Evolutionary conservation across 2,329 filamentous ascomycete genomes (phyloP).

Genomic region (Plenodomus lindquistii): DNA sequence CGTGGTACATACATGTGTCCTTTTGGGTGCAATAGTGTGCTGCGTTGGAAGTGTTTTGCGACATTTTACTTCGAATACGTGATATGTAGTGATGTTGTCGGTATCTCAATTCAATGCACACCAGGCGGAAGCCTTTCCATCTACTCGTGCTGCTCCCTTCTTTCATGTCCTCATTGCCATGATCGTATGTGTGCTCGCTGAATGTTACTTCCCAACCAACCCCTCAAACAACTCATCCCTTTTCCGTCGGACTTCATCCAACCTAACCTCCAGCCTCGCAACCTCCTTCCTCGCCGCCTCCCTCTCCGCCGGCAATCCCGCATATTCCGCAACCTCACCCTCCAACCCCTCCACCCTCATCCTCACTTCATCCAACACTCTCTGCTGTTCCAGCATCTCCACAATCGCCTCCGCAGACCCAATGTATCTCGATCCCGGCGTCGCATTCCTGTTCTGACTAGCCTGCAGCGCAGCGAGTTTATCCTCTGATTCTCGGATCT

Average conservation of each 20-base stretch:
- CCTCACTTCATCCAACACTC: slow-evolving; percentile 63
- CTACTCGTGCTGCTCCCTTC: too few relatives aligned
- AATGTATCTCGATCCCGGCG: slow-evolving; percentile 36
- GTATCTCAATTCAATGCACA: too few relatives aligned
- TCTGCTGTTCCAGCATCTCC: slow-evolving; percentile 63
- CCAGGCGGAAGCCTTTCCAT: too few relatives aligned
- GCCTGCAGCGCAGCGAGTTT: slow-evolving; percentile 45
- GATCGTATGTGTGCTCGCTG: too few relatives aligned
- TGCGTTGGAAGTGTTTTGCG: background rate
- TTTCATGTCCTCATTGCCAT: too few relatives aligned
- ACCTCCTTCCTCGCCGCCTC: slow-evolving; percentile 72
- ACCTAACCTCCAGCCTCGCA: slow-evolving; percentile 66
- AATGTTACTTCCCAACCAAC: slow-evolving; percentile 60
- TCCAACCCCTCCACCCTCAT: slow-evolving; percentile 64
- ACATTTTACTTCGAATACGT: too few relatives aligned
- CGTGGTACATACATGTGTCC: background rate
- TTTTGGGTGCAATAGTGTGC: background rate
- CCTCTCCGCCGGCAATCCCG: slow-evolving; percentile 72
- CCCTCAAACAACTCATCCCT: slow-evolving; percentile 77
- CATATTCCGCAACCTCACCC: slow-evolving; percentile 65
- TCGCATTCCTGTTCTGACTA: slow-evolving; percentile 23
- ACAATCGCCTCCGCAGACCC: slow-evolving; percentile 57
- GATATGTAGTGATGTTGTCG: too few relatives aligned
- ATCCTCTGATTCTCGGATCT: slow-evolving; percentile 66
- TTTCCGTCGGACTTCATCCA: slow-evolving; percentile 63